Percentiles rank a stretch among this genome's conserved stretches.
These are phyloP conservation scores for Cicer yamashitae DNA, from an alignment of 306 rosid genomes.

Conservation along the genomic window DNA sequence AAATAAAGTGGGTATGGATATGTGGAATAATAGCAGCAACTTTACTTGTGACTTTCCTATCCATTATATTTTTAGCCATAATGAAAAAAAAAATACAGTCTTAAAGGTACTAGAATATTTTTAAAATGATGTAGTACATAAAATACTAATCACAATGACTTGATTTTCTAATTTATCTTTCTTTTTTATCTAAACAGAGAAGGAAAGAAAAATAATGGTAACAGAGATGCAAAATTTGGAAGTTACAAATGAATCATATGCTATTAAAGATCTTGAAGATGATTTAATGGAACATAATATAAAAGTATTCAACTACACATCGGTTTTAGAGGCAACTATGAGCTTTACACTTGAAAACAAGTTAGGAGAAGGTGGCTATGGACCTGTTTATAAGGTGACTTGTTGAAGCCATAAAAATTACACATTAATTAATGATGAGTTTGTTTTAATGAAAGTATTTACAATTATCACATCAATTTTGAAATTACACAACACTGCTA, in stretches of 20 bases:
- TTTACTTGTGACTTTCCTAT: background rate
- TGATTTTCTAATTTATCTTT: background rate
- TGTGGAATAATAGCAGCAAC: background rate
- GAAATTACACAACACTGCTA: no score
- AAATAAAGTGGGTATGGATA: conserved; percentile 34
- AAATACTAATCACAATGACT: background rate
- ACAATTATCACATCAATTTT: no score
- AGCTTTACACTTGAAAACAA: conserved; percentile 26
- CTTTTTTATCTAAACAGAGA: background rate
- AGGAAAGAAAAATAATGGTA: background rate
- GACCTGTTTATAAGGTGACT: conserved; percentile 46
- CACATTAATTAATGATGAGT: background rate
- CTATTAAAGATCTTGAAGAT: background rate
- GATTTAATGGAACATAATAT: conserved; percentile 20
- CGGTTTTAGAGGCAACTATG: conserved; percentile 43
- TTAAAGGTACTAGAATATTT: background rate
- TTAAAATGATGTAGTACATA: background rate
- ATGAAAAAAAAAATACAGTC: background rate
- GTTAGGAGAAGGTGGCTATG: conserved; percentile 50
- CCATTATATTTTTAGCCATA: background rate
- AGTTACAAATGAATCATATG: background rate
- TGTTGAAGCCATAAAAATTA: background rate
- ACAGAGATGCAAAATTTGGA: no score
- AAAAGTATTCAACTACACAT: conserved; percentile 22
- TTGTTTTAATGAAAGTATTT: background rate